These are phyloP conservation scores for Dalechampia spathulata DNA, from an alignment of 441 rosid species.

Conservation along the genomic window DNA sequence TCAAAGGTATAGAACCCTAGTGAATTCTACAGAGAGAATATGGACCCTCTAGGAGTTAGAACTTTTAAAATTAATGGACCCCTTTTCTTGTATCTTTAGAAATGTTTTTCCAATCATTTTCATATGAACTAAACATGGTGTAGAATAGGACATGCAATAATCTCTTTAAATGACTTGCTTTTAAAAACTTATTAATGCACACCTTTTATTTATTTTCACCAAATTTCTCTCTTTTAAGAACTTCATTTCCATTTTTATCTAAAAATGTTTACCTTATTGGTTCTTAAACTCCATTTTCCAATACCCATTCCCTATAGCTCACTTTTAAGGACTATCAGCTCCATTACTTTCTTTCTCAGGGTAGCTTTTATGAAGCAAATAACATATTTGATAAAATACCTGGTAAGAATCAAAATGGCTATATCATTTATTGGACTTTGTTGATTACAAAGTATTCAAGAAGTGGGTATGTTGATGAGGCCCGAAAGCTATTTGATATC, in stretches of 20 bases:
- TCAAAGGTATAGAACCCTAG: no score
- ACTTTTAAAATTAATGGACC: no score
- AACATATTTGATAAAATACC: slow-evolving; percentile 51
- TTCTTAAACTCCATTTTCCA: slow-evolving; percentile 16
- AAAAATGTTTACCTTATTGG: slow-evolving; percentile 13
- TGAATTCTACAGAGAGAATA: no score
- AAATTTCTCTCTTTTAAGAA: slow-evolving; percentile 15
- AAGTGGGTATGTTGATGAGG: slow-evolving; percentile 51
- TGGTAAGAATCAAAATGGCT: slow-evolving; percentile 30
- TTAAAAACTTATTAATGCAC: slow-evolving; percentile 26
- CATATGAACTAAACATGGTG: no score
- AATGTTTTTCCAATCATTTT: no score
- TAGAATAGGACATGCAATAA: no score
- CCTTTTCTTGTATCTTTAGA: no score
- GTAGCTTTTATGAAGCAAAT: slow-evolving; percentile 38
- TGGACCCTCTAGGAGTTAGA: no score
- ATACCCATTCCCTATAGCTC: slow-evolving; percentile 22
- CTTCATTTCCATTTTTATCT: slow-evolving; percentile 9
- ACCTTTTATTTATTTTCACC: slow-evolving; percentile 15
- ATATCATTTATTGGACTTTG: slow-evolving; percentile 50
- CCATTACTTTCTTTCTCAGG: slow-evolving; percentile 25
- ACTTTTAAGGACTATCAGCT: slow-evolving; percentile 35
- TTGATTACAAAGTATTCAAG: slow-evolving; percentile 43
- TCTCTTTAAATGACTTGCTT: no score
- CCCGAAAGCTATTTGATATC: slow-evolving; percentile 44